Base-by-base conservation (phyloP, 495 filamentous ascomycete genomes). In the Ramalina peruviana region DNA sequence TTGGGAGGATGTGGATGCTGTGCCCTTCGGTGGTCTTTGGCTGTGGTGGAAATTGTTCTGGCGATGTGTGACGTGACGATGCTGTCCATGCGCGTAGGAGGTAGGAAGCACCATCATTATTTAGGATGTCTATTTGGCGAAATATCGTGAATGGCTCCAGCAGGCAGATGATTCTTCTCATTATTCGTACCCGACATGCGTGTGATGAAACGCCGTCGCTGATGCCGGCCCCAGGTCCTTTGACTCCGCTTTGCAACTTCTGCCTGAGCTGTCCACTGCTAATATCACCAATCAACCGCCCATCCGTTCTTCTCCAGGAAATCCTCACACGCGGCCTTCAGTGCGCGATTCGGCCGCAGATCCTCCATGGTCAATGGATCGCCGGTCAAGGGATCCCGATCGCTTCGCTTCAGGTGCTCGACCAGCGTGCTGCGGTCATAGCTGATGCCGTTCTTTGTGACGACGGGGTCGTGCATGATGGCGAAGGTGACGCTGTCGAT, bases 381-480 rank as follows among this genome's bases (percentile, higher is more conserved):
- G 26, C 90, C 71, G 1, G 90, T 97, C 20, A 96, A 58, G 0
- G 92, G 92, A 64, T 98, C 92, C 1, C 77, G 80, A 3, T 72
- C 73, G 16, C 76, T 75, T 27, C 86, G 73, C 57, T 79, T 80
- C 27, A 98, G 69, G 60, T 95, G 88, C 66, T 95, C 86, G 49
- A 83, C 65, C 50, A 98, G 81, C n/a, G 85, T 86, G 3, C 83
- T 70, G 45, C 92, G 79, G 58, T 98, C 92, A 63, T 94, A 98
- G 0, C 83, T 88, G 47, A 82, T 82, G 26, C 92, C 92, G 6
- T 81, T 85, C 54, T 83, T 88, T 0, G 90, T 96, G 16, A 89
- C 72, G 12, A 92, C 85, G 4, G 86, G 92, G 65, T 98, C 92
- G 56, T 90, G 75, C 89, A 98, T 95, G 52, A 96, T 75, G 36